phyloP scores from a whole-genome alignment of 1,139 yeast genomes.

The Ashbya aceris region DNA sequence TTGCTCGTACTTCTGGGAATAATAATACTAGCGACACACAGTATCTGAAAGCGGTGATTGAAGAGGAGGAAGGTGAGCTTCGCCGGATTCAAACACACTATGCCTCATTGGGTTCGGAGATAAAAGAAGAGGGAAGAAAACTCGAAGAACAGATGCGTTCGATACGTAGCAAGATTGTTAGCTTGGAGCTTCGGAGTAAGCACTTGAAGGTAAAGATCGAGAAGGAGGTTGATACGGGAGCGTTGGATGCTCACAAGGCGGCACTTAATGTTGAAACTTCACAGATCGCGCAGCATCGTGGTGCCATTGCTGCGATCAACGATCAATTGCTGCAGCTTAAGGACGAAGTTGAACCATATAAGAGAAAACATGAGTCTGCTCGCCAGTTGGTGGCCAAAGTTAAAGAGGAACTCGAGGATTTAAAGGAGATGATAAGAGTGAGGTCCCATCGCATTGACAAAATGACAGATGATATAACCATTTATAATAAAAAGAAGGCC shows the following conservation, averaged over 20 bases:
- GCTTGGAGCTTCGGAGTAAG: slow-evolving; percentile 16
- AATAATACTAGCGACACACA: background rate
- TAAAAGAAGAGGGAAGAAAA: slow-evolving; percentile 9
- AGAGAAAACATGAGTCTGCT: slow-evolving; percentile 17
- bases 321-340: slow-evolving; percentile 18
- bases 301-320: slow-evolving; percentile 24
- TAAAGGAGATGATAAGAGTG: slow-evolving; percentile 20
- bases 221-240: slow-evolving; percentile 35
- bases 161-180: slow-evolving; percentile 8
- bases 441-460: slow-evolving; percentile 23
- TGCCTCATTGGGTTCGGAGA: slow-evolving; percentile 10
- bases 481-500: slow-evolving; percentile 11
- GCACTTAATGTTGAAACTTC: slow-evolving; percentile 24
- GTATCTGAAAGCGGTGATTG: slow-evolving; percentile 10
- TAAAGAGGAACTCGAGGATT: slow-evolving; percentile 14
- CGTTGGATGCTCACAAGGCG: slow-evolving; percentile 28
- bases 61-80: slow-evolving; percentile 19
- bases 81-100: slow-evolving; percentile 13
- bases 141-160: slow-evolving; percentile 10
- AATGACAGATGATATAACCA: slow-evolving; percentile 18
- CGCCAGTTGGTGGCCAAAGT: slow-evolving; percentile 8
- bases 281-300: slow-evolving; percentile 22
- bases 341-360: slow-evolving; percentile 18
- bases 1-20: slow-evolving; percentile 1
- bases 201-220: slow-evolving; percentile 19